Percentiles rank a stretch among this genome's conserved stretches.
These are phyloP conservation scores for Carallia brachiata DNA, from an alignment of 345 rosid genomes.

Conservation along the genomic window DNA sequence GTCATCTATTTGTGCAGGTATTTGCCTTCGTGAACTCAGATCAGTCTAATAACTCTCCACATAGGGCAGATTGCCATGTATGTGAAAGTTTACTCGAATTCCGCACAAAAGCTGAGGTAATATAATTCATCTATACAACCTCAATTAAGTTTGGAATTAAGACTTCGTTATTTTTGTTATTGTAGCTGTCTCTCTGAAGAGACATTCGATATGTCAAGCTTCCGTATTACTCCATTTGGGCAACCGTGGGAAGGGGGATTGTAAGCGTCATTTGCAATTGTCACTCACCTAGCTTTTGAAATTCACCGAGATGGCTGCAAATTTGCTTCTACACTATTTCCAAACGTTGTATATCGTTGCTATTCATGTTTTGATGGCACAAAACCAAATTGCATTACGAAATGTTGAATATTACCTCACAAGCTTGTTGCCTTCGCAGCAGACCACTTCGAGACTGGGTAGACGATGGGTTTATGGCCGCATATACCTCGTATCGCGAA, in stretches of 20 bases:
- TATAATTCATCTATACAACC: not conserved
- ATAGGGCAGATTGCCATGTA: constrained; percentile 90
- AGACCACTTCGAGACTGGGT: constrained; percentile 51
- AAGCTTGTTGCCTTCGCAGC: constrained; percentile 40
- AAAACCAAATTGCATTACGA: too few relatives aligned
- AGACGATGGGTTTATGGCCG: constrained; percentile 90
- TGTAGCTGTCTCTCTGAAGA: too few relatives aligned
- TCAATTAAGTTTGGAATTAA: too few relatives aligned
- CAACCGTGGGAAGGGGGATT: not conserved
- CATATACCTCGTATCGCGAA: constrained; percentile 72
- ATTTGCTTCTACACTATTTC: not conserved
- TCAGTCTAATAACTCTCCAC: constrained; percentile 55
- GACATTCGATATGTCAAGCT: too few relatives aligned
- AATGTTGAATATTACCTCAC: too few relatives aligned
- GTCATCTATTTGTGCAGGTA: constrained; percentile 46
- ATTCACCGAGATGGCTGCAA: not conserved
- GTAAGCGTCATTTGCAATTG: not conserved
- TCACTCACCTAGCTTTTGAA: not conserved
- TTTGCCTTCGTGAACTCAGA: constrained; percentile 81
- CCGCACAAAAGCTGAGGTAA: constrained; percentile 84
- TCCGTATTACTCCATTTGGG: too few relatives aligned
- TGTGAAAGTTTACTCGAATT: constrained; percentile 81
- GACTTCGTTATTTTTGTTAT: too few relatives aligned
- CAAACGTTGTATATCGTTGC: not conserved
- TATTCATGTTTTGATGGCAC: not conserved